Conservation (phyloP, 768 basidiomycete species). For the Pisolithus tinctorius region DNA sequence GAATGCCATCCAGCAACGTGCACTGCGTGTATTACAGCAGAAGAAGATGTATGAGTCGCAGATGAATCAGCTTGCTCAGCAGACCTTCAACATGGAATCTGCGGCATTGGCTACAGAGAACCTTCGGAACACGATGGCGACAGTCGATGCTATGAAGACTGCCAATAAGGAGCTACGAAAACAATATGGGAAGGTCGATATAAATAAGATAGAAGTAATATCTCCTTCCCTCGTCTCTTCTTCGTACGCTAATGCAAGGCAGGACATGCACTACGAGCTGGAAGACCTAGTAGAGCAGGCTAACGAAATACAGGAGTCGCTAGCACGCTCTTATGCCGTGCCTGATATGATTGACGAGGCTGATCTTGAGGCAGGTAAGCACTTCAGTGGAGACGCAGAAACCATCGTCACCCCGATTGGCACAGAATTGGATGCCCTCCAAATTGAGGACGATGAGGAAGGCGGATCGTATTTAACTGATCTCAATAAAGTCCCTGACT, state of each 20-base stretch:
- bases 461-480: slow-evolving; percentile 84
- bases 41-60: slow-evolving; percentile 95
- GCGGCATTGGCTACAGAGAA: slow-evolving; percentile 96
- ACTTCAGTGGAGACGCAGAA: background rate
- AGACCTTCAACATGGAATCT: slow-evolving; percentile 98
- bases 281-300: slow-evolving; percentile 95
- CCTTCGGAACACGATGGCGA: slow-evolving; percentile 97
- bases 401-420: slow-evolving; percentile 1
- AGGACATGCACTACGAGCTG: slow-evolving; percentile 98
- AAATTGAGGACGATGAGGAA: slow-evolving; percentile 89
- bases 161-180: slow-evolving; percentile 96
- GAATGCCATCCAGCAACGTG: slow-evolving; percentile 92
- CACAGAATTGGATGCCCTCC: slow-evolving; percentile 88
- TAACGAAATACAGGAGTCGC: slow-evolving; percentile 93
- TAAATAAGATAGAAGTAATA: slow-evolving; percentile 95
- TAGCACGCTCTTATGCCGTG: slow-evolving; percentile 90
- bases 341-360: slow-evolving; percentile 98
- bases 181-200: slow-evolving; percentile 95
- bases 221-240: background rate
- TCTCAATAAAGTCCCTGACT: slow-evolving; percentile 84
- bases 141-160: slow-evolving; percentile 90
- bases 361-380: slow-evolving; percentile 88
- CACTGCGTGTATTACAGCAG: slow-evolving; percentile 87
- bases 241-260: slow-evolving; percentile 1
- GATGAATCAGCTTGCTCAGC: slow-evolving; percentile 84